Base-by-base conservation (phyloP, 1,284 basidiomycete species). In the Malassezia caprae region DNA sequence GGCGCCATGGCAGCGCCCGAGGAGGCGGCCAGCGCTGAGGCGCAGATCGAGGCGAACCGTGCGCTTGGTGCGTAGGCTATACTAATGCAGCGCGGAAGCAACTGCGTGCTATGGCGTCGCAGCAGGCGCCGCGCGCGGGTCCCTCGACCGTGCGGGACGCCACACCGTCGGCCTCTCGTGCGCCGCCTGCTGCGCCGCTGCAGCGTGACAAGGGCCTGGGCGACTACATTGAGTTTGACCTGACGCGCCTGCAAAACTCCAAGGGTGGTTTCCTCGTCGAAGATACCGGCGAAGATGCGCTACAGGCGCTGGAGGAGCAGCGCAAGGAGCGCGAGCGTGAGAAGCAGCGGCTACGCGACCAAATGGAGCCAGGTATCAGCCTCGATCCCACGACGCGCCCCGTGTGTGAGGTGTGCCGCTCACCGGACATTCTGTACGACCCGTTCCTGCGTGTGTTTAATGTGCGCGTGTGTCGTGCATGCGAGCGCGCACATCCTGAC, bases 391-490 rank as follows among this genome's bases (percentile, higher is more conserved):
- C 62, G 31, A 55, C 58, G 8, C 48, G 64, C 6, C 62, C 63
- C 0, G 55, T 59, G 19, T 73, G 72, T 53, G 61, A 60, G 45
- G 59, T 53, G 42, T 73, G 72, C 50, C 56, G 51, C 8, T 61
- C 65, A 10, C 53, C 62, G 5, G 72, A 73, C 44, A 59, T 73
- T 32, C 26, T 67, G 43, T 64, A 66, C 30, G 59, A 71, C 17
- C 63, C 65, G 2, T 67, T 69, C 39, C 53, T 61, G 40, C 53
- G 60, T 7, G 64, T 69, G 13, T 73, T 73, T 48, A 64, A 66
- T 44, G 85, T 87, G 71, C 72, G 82, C 17, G 88, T 98, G 1
- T 99, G 93, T 77, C 84, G 85, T 62, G 82, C 80, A 62, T 96
- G 91, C 77, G 83, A 86, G 62, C 80, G 83, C 48, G 88, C 89